Percentiles rank a stretch among this genome's conserved stretches.
phyloP scores from a whole-genome alignment of 805 yeast species.

The Nakazawaea ernobii region DNA sequence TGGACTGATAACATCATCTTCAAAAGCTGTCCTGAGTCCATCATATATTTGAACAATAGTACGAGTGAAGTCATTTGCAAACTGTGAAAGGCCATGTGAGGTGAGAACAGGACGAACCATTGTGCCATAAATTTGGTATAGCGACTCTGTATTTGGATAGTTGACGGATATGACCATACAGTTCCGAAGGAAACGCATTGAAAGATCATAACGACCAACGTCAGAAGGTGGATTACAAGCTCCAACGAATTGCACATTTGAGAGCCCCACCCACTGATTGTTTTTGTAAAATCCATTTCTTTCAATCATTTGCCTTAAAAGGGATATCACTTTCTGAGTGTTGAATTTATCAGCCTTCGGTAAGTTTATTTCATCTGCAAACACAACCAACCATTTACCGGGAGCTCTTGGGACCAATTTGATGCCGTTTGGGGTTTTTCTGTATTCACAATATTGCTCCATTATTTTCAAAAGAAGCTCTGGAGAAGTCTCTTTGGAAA shows the following conservation, averaged over 20 bases:
- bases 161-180: constrained; percentile 65
- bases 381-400: constrained; percentile 72
- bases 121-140: constrained; percentile 60
- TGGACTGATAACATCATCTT: constrained; percentile 59
- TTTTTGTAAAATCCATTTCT: constrained; percentile 73
- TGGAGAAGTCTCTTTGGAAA: constrained; percentile 76
- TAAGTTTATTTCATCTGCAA: constrained; percentile 88
- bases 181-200: constrained; percentile 62
- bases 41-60: constrained; percentile 66
- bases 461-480: constrained; percentile 53
- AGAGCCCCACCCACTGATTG: constrained; percentile 58
- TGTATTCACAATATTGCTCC: constrained; percentile 68
- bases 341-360: constrained; percentile 71
- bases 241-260: constrained; percentile 77
- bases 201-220: constrained; percentile 59
- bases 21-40: constrained; percentile 35
- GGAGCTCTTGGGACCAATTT: constrained; percentile 51
- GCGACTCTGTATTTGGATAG: constrained; percentile 63
- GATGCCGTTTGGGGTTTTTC: constrained; percentile 43
- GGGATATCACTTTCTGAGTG: constrained; percentile 63
- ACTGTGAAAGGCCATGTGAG: constrained; percentile 56
- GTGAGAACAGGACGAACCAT: constrained; percentile 54
- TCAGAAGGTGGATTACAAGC: constrained; percentile 92
- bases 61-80: constrained; percentile 41
- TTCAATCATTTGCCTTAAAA: constrained; percentile 72